These are phyloP conservation scores for Coemansia asiatica DNA, from an alignment of 192 early-diverging fungal genomes.

Conservation along the genomic window DNA sequence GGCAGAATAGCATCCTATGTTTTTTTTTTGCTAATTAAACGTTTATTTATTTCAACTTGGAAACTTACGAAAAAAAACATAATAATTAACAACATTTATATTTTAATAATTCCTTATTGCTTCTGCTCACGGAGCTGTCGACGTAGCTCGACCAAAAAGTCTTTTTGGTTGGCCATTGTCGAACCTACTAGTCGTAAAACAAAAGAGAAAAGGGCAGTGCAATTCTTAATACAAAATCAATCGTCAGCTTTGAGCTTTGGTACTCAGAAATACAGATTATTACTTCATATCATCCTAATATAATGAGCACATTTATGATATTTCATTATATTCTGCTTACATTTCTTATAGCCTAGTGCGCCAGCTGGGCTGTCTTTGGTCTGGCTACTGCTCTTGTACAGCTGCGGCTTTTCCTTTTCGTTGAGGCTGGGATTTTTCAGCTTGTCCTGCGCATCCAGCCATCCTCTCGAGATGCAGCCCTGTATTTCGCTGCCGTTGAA, in stretches of 20 bases:
- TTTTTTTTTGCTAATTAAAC: not conserved
- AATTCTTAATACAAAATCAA: not conserved
- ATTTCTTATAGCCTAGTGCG: not conserved
- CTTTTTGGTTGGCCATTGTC: constrained; percentile 52
- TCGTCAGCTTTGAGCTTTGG: no score
- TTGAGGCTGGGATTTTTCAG: constrained; percentile 14
- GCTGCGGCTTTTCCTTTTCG: constrained; percentile 27
- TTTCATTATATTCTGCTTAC: no score
- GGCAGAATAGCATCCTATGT: constrained; percentile 25
- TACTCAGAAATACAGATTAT: no score
- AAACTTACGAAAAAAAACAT: not conserved
- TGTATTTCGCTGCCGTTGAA: constrained; percentile 35
- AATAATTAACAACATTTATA: not conserved
- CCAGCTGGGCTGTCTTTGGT: not conserved
- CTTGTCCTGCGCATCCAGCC: constrained; percentile 46
- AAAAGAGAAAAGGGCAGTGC: not conserved
- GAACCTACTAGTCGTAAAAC: constrained; percentile 26
- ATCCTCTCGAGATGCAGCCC: constrained; percentile 37
- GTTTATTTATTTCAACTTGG: not conserved
- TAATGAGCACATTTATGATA: no score
- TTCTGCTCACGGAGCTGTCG: constrained; percentile 22
- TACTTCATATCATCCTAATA: no score
- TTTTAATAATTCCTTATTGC: not conserved
- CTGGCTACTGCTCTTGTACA: constrained; percentile 24
- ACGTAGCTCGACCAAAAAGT: constrained; percentile 49